phyloP scores from a whole-genome alignment of 179 eudicot species.

The Silene coronaria region DNA sequence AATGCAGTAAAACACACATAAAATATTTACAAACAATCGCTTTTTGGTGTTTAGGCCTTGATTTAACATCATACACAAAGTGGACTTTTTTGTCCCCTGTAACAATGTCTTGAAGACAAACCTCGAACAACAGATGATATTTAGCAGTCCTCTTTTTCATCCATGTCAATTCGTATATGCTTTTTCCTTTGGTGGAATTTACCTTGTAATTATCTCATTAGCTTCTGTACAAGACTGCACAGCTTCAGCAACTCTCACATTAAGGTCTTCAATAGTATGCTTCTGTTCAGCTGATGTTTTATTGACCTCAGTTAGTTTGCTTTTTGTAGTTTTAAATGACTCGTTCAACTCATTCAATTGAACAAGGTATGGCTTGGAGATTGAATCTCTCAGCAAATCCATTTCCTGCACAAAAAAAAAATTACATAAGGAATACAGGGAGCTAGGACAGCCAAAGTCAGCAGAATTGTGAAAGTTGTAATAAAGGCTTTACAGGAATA shows the following conservation, averaged over 20 bases:
- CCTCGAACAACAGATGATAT: not conserved
- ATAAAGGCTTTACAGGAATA: not conserved
- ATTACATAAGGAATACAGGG: not conserved
- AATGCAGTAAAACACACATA: no score
- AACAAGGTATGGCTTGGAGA: conserved; percentile 52
- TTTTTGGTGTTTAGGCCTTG: not conserved
- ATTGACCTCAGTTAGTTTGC: conserved; percentile 49
- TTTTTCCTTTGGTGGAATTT: no score
- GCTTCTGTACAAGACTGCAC: conserved; percentile 76
- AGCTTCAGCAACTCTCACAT: conserved; percentile 63
- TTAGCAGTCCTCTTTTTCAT: not conserved
- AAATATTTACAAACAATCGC: not conserved
- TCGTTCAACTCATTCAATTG: conserved; percentile 53
- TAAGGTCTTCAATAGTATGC: conserved; percentile 72
- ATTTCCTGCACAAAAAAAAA: conserved; percentile 43
- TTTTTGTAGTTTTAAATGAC: conserved; percentile 53
- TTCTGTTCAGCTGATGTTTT: conserved; percentile 65
- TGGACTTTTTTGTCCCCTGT: not conserved
- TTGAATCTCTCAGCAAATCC: conserved; percentile 57
- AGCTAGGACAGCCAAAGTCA: not conserved
- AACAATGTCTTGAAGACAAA: not conserved
- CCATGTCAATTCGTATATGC: no score
- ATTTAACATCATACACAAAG: not conserved
- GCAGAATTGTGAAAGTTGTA: not conserved
- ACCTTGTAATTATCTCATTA: conserved; percentile 77